A percentile compares a stretch with the other conserved stretches of the same genome.
Conservation (phyloP, 1,139 yeast genomes). For the Magnusiomyces magnusii region DNA sequence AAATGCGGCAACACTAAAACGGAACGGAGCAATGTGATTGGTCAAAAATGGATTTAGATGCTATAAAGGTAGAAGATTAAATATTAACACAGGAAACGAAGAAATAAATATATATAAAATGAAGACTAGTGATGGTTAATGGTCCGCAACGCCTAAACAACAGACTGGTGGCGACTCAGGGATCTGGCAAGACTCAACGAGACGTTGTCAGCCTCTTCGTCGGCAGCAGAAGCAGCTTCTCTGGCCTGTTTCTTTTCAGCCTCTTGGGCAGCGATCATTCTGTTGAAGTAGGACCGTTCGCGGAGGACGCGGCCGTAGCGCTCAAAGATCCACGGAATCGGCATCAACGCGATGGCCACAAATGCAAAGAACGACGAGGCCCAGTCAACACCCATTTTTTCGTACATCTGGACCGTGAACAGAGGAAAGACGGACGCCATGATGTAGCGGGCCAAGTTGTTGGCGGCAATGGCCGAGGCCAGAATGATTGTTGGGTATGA, state of each 20-base stretch:
- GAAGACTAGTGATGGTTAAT: too few relatives aligned
- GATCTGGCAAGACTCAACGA: neutral
- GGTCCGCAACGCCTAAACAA: too few relatives aligned
- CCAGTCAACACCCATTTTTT: constrained; percentile 53
- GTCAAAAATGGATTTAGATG: too few relatives aligned
- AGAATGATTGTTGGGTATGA: constrained; percentile 64
- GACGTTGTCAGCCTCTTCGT: neutral
- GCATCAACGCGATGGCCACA: constrained; percentile 49
- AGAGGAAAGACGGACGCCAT: constrained; percentile 75
- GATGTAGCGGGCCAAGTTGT: constrained; percentile 57
- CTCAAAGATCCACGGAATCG: constrained; percentile 58
- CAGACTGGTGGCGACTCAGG: neutral
- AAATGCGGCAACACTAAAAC: too few relatives aligned
- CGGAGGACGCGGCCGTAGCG: constrained; percentile 51
- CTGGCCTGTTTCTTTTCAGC: neutral
- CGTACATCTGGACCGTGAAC: constrained; percentile 55
- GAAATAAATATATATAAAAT: too few relatives aligned
- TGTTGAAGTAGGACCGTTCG: constrained; percentile 24
- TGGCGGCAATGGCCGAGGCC: constrained; percentile 76
- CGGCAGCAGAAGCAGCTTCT: neutral
- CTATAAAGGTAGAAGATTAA: too few relatives aligned
- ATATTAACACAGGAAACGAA: too few relatives aligned
- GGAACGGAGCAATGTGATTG: too few relatives aligned
- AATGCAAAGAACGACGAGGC: constrained; percentile 55
- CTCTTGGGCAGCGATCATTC: constrained; percentile 8